Evolutionary conservation across 495 filamentous ascomycete genomes (phyloP).

Genomic region (Aspergillus asperescens): DNA sequence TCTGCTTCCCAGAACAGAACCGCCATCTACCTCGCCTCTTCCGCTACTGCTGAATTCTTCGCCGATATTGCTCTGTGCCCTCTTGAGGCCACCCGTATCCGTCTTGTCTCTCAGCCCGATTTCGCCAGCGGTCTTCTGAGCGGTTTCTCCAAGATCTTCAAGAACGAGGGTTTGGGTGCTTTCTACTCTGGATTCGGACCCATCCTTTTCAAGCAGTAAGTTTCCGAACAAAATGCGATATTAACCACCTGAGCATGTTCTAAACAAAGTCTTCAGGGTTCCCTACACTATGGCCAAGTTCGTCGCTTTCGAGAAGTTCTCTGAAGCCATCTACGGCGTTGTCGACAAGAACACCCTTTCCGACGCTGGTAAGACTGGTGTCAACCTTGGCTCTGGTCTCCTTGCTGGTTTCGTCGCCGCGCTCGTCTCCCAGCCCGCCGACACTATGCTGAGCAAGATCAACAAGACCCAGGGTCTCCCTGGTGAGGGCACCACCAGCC

Average conservation of each 20-base stretch:
- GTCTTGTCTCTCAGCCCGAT: conserved; percentile 85
- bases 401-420: conserved; percentile 97
- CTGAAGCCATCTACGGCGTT: conserved; percentile 65
- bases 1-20: conserved; percentile 81
- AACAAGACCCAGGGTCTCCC: conserved; percentile 98
- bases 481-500: conserved; percentile 86
- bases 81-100: conserved; percentile 90
- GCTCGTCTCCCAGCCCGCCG: conserved; percentile 92
- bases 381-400: conserved; percentile 94
- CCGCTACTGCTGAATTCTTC: conserved; percentile 84
- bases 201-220: conserved; percentile 94
- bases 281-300: conserved; percentile 99
- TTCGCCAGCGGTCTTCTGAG: conserved; percentile 77
- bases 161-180: conserved; percentile 76
- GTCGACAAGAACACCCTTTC: conserved; percentile 76
- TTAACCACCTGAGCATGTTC: background rate
- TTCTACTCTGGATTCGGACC: conserved; percentile 96
- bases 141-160: conserved; percentile 81
- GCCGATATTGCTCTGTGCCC: conserved; percentile 92
- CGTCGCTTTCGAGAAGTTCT: conserved; percentile 97
- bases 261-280: conserved; percentile 53
- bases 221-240: conserved; percentile 17
- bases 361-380: conserved; percentile 68
- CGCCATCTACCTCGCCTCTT: conserved; percentile 80
- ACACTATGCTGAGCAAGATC: conserved; percentile 99